A percentile compares a stretch with the other conserved stretches of the same genome.
Conservation (phyloP, 768 basidiomycete genomes). For the Termitomyces sp. region DNA sequence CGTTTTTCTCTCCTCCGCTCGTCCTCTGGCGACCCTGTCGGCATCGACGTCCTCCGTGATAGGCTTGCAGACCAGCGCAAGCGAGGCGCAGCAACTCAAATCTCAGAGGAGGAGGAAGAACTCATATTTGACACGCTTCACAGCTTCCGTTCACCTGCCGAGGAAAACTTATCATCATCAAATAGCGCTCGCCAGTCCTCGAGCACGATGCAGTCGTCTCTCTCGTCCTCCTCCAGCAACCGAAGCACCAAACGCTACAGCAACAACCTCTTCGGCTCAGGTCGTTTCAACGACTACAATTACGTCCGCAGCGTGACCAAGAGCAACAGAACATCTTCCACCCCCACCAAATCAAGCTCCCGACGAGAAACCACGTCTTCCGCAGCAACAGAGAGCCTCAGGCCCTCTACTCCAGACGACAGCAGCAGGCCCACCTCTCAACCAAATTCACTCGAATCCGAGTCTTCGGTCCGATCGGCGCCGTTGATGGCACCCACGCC, state of each 20-base stretch:
- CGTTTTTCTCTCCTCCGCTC: conserved; percentile 78
- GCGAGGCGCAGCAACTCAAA: conserved; percentile 57
- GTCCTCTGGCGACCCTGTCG: conserved; percentile 58
- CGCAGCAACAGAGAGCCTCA: conserved; percentile 36
- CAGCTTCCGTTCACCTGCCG: conserved; percentile 31
- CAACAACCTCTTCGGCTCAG: conserved; percentile 83
- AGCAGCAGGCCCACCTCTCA: conserved; percentile 30
- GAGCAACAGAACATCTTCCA: conserved; percentile 37
- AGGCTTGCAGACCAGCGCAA: conserved; percentile 75
- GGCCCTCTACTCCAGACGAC: conserved; percentile 57
- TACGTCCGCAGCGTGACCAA: conserved; percentile 56
- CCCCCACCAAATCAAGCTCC: conserved; percentile 39
- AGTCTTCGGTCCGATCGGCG: conserved; percentile 33
- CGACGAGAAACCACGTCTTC: conserved; percentile 30
- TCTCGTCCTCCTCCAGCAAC: conserved; percentile 37
- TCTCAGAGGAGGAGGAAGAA: conserved; percentile 80
- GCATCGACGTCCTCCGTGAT: conserved; percentile 56
- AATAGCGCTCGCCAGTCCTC: conserved; percentile 27
- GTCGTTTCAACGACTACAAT: conserved; percentile 68
- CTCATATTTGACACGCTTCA: conserved; percentile 77
- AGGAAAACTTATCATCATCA: conserved; percentile 26
- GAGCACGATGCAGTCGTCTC: conserved; percentile 28
- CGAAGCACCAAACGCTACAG: conserved; percentile 69
- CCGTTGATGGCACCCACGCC: conserved; percentile 30
- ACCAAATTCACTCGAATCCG: conserved; percentile 30